Conservation (phyloP, 2,329 filamentous ascomycete species). For the Hirsutella rhossiliensis region DNA sequence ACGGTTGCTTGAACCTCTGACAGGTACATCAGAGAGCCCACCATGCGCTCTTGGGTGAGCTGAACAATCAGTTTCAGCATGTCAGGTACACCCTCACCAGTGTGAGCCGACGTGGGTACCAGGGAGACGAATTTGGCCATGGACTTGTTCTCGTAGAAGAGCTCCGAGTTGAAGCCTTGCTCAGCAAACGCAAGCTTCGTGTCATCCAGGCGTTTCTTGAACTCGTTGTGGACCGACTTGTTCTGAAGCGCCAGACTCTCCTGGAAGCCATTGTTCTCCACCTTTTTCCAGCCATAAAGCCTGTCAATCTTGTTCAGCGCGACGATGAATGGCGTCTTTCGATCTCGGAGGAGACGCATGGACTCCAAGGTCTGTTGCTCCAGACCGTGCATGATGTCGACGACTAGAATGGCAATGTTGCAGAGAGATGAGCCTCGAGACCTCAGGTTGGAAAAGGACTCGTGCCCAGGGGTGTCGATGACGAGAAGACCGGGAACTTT, state of each 20-base stretch:
- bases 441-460: slow-evolving; percentile 97
- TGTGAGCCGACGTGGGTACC: slow-evolving; percentile 92
- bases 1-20: slow-evolving; percentile 97
- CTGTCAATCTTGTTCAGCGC: slow-evolving; percentile 99
- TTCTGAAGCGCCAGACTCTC: slow-evolving; percentile 83
- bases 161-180: slow-evolving; percentile 94
- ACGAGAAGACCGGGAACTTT: slow-evolving; percentile 94
- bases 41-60: slow-evolving; percentile 95
- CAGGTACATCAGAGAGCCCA: slow-evolving; percentile 92
- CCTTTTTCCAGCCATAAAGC: slow-evolving; percentile 97
- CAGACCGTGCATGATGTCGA: slow-evolving; percentile 99
- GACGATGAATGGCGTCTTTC: slow-evolving; percentile 96
- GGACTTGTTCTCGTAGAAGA: slow-evolving; percentile 96
- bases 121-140: slow-evolving; percentile 93
- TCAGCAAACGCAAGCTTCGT: slow-evolving; percentile 92
- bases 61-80: slow-evolving; percentile 92
- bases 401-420: slow-evolving; percentile 97
- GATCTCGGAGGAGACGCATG: slow-evolving; percentile 83
- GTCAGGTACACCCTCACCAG: slow-evolving; percentile 97
- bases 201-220: slow-evolving; percentile 76
- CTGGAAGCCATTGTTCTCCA: slow-evolving; percentile 96
- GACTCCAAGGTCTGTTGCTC: slow-evolving; percentile 96
- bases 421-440: slow-evolving; percentile 96
- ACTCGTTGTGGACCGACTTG: slow-evolving; percentile 89
- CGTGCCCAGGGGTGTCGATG: slow-evolving; percentile 98